Conservation (phyloP, 108 stramenopile genomes). For the Mediolabrus comicus region DNA sequence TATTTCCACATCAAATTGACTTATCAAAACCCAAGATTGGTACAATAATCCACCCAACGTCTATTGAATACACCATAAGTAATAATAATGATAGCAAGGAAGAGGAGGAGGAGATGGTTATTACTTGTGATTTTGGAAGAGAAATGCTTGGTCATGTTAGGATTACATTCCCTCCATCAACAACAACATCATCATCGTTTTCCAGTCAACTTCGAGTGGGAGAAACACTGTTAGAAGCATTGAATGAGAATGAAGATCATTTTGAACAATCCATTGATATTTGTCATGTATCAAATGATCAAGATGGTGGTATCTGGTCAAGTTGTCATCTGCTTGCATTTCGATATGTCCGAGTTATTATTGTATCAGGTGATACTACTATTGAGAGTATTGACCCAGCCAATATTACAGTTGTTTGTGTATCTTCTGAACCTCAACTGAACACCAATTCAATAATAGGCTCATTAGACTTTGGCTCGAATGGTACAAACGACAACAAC, state of each 20-base stretch:
- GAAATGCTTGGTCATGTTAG: slow-evolving; percentile 29
- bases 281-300: background rate
- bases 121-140: slow-evolving; percentile 30
- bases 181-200: background rate
- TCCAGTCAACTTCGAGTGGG: slow-evolving; percentile 33
- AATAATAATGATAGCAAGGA: background rate
- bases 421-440: slow-evolving; percentile 1
- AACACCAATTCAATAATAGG: no score
- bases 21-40: slow-evolving; percentile 7
- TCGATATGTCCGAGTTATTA: slow-evolving; percentile 30
- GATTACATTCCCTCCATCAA: background rate
- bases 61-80: background rate
- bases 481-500: background rate
- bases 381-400: background rate
- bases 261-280: slow-evolving; percentile 40
- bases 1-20: slow-evolving; percentile 21
- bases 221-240: slow-evolving; percentile 37
- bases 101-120: background rate
- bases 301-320: background rate
- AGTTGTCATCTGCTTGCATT: slow-evolving; percentile 32
- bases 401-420: slow-evolving; percentile 6
- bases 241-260: slow-evolving; percentile 30
- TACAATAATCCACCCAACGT: slow-evolving; percentile 1
- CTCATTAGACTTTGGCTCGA: background rate
- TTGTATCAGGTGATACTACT: background rate